Conservation (phyloP, 805 yeast genomes). For the Suhomyces faveliae region DNA sequence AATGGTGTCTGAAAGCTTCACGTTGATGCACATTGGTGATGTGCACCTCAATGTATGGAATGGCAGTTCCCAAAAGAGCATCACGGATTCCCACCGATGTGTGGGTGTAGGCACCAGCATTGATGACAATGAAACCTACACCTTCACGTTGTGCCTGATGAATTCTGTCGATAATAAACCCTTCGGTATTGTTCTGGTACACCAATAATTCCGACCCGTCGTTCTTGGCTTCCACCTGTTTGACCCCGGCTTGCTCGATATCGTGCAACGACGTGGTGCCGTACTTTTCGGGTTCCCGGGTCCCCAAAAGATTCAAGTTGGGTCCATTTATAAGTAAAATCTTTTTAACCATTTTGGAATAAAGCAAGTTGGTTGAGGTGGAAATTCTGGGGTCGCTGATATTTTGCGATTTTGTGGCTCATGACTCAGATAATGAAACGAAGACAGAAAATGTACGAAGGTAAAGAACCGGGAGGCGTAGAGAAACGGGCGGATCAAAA, state of each 20-base stretch:
- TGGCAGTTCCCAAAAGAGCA: constrained; percentile 47
- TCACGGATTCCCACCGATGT: constrained; percentile 52
- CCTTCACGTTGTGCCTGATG: constrained; percentile 46
- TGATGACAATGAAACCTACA: constrained; percentile 45
- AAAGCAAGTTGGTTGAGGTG: background rate
- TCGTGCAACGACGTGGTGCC: constrained; percentile 46
- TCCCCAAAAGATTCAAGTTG: constrained; percentile 48
- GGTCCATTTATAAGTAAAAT: constrained; percentile 51
- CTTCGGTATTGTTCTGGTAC: constrained; percentile 48
- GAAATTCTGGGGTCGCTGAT: background rate
- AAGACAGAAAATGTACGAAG: too few species aligned
- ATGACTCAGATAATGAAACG: background rate
- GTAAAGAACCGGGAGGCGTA: too few species aligned
- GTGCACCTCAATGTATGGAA: constrained; percentile 51
- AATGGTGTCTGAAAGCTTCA: constrained; percentile 51
- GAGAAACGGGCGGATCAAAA: too few species aligned
- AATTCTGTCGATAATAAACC: constrained; percentile 45
- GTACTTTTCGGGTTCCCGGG: constrained; percentile 50
- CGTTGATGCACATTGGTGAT: constrained; percentile 52
- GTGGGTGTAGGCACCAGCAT: constrained; percentile 55
- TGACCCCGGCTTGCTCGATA: constrained; percentile 40
- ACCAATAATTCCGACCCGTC: constrained; percentile 31
- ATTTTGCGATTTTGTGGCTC: background rate
- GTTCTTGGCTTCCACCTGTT: constrained; percentile 28
- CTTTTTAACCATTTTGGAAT: constrained; percentile 32